These are phyloP conservation scores for Nicotiana rustica DNA, from an alignment of 305 asterid species.

Conservation along the genomic window DNA sequence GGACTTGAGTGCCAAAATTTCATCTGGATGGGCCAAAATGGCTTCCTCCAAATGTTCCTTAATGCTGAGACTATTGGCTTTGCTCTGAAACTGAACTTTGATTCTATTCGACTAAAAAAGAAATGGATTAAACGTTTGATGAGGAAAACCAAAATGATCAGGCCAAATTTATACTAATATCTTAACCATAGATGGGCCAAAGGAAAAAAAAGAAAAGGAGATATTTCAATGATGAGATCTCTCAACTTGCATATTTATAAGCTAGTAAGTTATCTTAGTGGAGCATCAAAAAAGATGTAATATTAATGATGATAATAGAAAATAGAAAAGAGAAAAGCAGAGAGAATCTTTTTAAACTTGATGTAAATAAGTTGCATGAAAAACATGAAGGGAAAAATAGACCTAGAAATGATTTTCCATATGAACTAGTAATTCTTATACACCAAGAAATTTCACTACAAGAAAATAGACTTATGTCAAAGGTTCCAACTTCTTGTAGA, in stretches of 20 bases:
- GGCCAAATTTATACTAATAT: slow-evolving; percentile 20
- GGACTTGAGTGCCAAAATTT: neutral
- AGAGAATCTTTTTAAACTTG: no score
- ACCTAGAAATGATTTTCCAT: no score
- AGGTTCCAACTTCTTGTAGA: no score
- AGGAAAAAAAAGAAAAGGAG: neutral
- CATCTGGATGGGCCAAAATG: neutral
- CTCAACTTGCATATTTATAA: neutral
- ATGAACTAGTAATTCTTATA: no score
- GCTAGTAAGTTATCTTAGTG: slow-evolving; percentile 27
- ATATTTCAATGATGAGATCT: slow-evolving; percentile 17
- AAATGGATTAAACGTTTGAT: slow-evolving; percentile 17
- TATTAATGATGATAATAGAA: slow-evolving; percentile 19
- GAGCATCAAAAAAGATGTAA: slow-evolving; percentile 22
- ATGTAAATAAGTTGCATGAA: slow-evolving; percentile 9
- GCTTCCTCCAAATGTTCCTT: neutral
- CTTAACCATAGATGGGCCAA: neutral
- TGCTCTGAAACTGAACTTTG: slow-evolving; percentile 1
- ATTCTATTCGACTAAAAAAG: slow-evolving; percentile 1
- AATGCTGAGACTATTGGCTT: slow-evolving; percentile 23
- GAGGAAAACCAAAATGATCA: neutral
- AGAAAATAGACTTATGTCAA: no score
- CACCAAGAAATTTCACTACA: no score
- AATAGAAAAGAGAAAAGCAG: neutral
- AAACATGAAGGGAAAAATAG: no score